Conservation (phyloP, 768 basidiomycete genomes). For the Amanita phalloides region DNA sequence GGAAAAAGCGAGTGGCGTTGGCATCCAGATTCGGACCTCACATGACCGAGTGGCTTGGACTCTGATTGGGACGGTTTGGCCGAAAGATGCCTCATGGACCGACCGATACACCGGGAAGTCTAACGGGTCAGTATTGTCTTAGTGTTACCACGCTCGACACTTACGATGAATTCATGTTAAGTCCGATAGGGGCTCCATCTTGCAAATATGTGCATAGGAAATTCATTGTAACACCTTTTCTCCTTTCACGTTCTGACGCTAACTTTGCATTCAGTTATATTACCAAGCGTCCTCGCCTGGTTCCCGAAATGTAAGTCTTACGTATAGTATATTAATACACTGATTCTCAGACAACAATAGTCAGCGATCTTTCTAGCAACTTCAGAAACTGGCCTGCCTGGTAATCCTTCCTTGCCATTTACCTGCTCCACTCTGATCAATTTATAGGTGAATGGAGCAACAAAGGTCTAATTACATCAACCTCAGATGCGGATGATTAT, state of each 20-base stretch:
- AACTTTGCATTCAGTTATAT: constrained; percentile 28
- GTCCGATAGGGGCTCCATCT: no score
- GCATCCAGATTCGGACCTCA: no score
- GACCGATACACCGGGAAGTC: constrained; percentile 11
- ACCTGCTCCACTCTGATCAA: background rate
- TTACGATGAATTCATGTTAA: no score
- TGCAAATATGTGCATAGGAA: no score
- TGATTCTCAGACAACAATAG: no score
- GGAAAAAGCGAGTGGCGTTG: no score
- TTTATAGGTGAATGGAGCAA: constrained; percentile 29
- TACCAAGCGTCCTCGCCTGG: background rate
- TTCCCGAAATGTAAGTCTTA: constrained; percentile 21
- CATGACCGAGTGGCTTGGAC: constrained; percentile 36
- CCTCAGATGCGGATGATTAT: constrained; percentile 17
- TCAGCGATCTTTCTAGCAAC: constrained; percentile 18
- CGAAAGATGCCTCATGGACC: constrained; percentile 33
- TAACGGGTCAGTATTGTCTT: constrained; percentile 23
- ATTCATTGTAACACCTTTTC: no score
- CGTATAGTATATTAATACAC: no score
- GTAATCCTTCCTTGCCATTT: background rate
- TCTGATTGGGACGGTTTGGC: constrained; percentile 33
- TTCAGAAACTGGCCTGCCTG: background rate
- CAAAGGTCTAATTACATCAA: constrained; percentile 36
- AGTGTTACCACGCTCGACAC: background rate
- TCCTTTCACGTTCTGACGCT: background rate